phyloP scores from a whole-genome alignment of 306 rosid species.

The Gastrolobium villosum region DNA sequence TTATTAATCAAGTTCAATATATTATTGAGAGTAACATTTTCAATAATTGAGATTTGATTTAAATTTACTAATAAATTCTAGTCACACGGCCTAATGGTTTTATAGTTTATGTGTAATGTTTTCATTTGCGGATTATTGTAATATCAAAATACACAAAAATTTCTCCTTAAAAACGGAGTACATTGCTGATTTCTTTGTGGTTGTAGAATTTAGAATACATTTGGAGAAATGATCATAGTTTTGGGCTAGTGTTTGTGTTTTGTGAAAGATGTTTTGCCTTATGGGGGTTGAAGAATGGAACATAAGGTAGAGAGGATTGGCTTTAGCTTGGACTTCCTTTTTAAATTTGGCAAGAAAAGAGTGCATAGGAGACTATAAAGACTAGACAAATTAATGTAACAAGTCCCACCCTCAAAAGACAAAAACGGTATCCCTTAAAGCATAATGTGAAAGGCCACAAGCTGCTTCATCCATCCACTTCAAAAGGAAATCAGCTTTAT shows the following conservation, averaged over 20 bases:
- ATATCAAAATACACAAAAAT: too few species aligned
- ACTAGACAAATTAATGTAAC: constrained; percentile 51
- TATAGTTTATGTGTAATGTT: background rate
- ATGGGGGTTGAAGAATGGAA: constrained; percentile 51
- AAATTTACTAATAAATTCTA: background rate
- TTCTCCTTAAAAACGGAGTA: background rate
- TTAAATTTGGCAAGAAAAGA: constrained; percentile 51
- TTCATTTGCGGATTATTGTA: too few species aligned
- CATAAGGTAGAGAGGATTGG: constrained; percentile 44
- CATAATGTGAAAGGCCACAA: constrained; percentile 49
- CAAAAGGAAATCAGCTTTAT: constrained; percentile 60
- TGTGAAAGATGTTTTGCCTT: constrained; percentile 44
- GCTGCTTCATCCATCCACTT: constrained; percentile 50
- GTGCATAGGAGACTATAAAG: constrained; percentile 48
- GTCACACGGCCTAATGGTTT: background rate
- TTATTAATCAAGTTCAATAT: background rate
- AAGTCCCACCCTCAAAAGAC: constrained; percentile 48
- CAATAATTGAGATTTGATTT: background rate
- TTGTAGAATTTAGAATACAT: background rate
- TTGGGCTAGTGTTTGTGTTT: constrained; percentile 19
- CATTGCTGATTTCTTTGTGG: constrained; percentile 12
- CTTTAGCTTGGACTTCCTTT: constrained; percentile 55
- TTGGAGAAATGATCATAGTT: background rate
- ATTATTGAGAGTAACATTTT: background rate
- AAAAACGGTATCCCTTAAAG: constrained; percentile 53